Evolutionary conservation across 1,139 yeast genomes (phyloP), one percentile per base, ranked within the genome.

Genomic region (Geotrichum cucujoidarum): DNA sequence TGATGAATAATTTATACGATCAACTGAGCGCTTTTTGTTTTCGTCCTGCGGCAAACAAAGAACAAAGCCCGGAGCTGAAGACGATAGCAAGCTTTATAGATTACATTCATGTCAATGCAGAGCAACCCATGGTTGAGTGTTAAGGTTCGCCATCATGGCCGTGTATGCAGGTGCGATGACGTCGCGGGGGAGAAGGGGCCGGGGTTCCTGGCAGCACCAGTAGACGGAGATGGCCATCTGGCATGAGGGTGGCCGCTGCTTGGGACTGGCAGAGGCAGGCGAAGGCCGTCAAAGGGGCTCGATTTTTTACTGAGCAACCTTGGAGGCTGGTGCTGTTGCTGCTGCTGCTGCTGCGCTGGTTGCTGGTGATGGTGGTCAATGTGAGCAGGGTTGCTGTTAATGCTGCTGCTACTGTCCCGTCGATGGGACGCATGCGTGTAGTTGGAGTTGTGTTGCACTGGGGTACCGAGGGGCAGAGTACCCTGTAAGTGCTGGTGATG

Each of bases 221-320:
- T n/a, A n/a, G n/a, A n/a, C n/a, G n/a, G n/a, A n/a, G n/a, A n/a
- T n/a, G n/a, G n/a, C n/a, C n/a, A n/a, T n/a, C n/a, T n/a, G n/a
- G n/a, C 10, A 24, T 10, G 27, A 24, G 10, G 27, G 10, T 24
- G 8, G 27, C 8, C 10, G 6, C 27, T 24, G 27, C 27, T 24
- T 4, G 49, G 34, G 11, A 46, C 35, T 2, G 52, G 52, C 4
- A 50, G 50, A 10, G 52, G 50, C 2, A 46, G 42, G 29, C 47
- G 27, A 4, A 46, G 37, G 3, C 49, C 49, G 13, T 49, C 52
- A 35, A 49, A 49, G 7, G 49, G 39, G 1, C 49, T 37, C 14
- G 37, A 35, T 18, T 32, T 40, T 42, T 49, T 39, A 14, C 33
- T 24, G n/a, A 39, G 29, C 34, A 37, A 25, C 8, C 32, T 43